Conservation (phyloP, 805 yeast species). For the Martiniozyma abietophila region DNA sequence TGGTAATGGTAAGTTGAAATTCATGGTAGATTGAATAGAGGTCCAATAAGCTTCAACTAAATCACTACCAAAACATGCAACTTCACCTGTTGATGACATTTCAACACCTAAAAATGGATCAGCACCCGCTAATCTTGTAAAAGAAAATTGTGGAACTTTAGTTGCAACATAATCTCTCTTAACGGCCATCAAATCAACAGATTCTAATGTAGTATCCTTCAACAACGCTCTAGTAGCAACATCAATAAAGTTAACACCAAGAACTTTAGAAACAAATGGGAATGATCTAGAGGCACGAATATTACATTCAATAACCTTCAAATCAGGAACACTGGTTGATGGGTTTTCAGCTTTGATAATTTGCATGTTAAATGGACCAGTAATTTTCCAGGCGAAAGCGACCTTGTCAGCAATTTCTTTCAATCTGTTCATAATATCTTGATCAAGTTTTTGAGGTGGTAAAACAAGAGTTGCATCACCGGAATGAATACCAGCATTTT, state of each 20-base stretch:
- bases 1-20: conserved; percentile 88
- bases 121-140: conserved; percentile 97
- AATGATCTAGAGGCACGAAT: conserved; percentile 99
- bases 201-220: conserved; percentile 63
- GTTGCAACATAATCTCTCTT: conserved; percentile 82
- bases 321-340: conserved; percentile 57
- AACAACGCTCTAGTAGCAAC: conserved; percentile 86
- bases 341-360: conserved; percentile 91
- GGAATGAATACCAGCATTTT: conserved; percentile 98
- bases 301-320: conserved; percentile 97
- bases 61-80: conserved; percentile 91
- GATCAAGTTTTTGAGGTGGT: conserved; percentile 92
- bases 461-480: conserved; percentile 98
- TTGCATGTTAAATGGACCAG: conserved; percentile 97
- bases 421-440: conserved; percentile 83
- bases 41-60: conserved; percentile 94
- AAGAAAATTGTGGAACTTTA: conserved; percentile 97
- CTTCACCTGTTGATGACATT: conserved; percentile 99
- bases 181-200: conserved; percentile 74
- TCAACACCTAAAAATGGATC: conserved; percentile 99
- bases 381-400: conserved; percentile 87
- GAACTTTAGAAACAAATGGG: conserved; percentile 97
- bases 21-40: conserved; percentile 93
- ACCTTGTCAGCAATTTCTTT: conserved; percentile 95
- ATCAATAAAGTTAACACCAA: conserved; percentile 89